A percentile compares a stretch with the other conserved stretches of the same genome.
Evolutionary conservation across 306 rosid species (phyloP).

Genomic region (Pterocarpus macrocarpus): DNA sequence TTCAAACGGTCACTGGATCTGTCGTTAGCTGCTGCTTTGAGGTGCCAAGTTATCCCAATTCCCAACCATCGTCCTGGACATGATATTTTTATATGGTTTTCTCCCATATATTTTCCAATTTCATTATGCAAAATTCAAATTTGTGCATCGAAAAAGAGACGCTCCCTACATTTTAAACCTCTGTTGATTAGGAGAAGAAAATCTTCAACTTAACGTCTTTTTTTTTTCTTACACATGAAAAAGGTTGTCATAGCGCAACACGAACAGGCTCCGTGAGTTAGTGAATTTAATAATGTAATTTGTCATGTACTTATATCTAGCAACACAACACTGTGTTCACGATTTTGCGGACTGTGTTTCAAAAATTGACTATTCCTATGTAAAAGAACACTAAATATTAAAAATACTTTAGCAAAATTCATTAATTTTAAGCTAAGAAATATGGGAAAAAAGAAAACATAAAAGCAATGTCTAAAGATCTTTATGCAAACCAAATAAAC

Average conservation of each 20-base stretch:
- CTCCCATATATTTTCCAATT: not conserved
- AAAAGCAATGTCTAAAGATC: not conserved
- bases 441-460: not conserved
- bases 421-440: no score
- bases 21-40: conserved; percentile 42
- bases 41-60: conserved; percentile 38
- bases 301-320: not conserved
- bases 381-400: no score
- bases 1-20: conserved; percentile 78
- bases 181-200: conserved; percentile 16
- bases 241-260: not conserved
- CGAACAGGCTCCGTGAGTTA: not conserved
- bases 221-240: not conserved
- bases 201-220: not conserved
- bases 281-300: not conserved
- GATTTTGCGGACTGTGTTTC: not conserved
- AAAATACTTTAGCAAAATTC: no score
- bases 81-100: not conserved
- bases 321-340: not conserved
- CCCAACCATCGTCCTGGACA: conserved; percentile 40
- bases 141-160: not conserved
- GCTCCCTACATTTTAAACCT: not conserved
- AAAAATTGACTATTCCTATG: not conserved
- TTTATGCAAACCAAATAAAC: not conserved
- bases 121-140: conserved; percentile 29